phyloP scores from a whole-genome alignment of 352 stramenopile genomes.

The Phytophthora sp. region DNA sequence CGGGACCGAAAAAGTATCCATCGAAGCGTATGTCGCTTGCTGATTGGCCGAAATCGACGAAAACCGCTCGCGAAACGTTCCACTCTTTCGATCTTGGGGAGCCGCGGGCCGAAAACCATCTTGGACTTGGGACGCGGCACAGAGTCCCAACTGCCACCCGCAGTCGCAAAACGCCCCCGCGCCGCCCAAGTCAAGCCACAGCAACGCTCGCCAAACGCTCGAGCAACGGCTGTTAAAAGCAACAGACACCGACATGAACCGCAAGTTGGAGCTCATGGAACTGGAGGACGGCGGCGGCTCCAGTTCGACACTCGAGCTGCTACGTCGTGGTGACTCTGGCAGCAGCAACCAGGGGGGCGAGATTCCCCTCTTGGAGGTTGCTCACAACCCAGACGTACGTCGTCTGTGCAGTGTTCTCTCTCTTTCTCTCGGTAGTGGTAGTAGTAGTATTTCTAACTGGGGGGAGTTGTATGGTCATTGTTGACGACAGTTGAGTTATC shows the following conservation, averaged over 20 bases:
- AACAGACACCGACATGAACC: constrained; percentile 53
- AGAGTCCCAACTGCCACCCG: constrained; percentile 20
- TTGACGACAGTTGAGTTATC: constrained; percentile 39
- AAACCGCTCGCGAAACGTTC: constrained; percentile 47
- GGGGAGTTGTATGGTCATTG: background rate
- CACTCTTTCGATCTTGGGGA: constrained; percentile 45
- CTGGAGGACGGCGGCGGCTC: constrained; percentile 28
- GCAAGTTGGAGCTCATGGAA: constrained; percentile 76
- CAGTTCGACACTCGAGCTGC: constrained; percentile 5
- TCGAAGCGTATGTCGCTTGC: background rate
- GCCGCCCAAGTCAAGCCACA: constrained; percentile 29
- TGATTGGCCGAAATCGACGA: constrained; percentile 24
- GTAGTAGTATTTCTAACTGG: constrained; percentile 2
- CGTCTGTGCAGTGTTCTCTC: too few relatives aligned
- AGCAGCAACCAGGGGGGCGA: constrained; percentile 47
- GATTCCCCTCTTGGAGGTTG: constrained; percentile 43
- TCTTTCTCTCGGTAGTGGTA: background rate
- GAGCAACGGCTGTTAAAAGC: constrained; percentile 19
- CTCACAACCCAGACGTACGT: constrained; percentile 42
- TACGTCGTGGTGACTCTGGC: constrained; percentile 6
- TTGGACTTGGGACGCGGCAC: constrained; percentile 32
- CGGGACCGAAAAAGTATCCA: constrained; percentile 23
- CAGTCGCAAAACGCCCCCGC: constrained; percentile 46
- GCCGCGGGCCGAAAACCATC: constrained; percentile 20
- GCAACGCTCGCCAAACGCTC: constrained; percentile 13